Evolutionary conservation across 1,139 yeast species (phyloP), one percentile per base, ranked within the genome.

Genomic region (Kodamaea arcana): DNA sequence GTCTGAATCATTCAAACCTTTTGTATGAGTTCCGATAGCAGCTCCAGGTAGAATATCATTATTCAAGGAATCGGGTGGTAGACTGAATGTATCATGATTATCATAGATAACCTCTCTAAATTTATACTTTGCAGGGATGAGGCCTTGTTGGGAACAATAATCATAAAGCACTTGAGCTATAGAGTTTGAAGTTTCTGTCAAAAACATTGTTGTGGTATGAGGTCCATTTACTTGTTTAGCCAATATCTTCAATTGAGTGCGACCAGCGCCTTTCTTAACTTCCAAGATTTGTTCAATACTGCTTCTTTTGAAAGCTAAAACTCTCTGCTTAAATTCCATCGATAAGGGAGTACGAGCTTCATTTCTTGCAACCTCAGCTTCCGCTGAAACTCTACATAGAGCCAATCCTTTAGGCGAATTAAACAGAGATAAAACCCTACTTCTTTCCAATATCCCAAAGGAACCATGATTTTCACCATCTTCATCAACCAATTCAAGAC

Each of bases 381-480:
- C 54, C 16, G 61, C 62, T 3, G 51, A 41, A 3, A 78, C 78
- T 40, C 54, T 59, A 40, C 82, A 72, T 7, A 83, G 50, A 0
- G 83, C 85, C 33, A 83, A 67, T 39, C 80, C 88, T 41, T 70
- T 76, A n/a, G 83, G 82, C 37, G 56, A 58, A 31, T 82, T 81
- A 48, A 82, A 78, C 0, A 84, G 72, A 3, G 73, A 59, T 24
- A 82, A 60, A 4, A 59, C 44, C 36, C 83, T 65, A 0, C 71
- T 63, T 44, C 90, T 61, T 32, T 77, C 83, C 35, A 83, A 60
- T 3, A 80, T 68, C 3, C 92, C 92, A 62, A 83, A 83, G 17
- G 82, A 75, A 21, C 82, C 85, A 46, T 80, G 82, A n/a, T 79
- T 75, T 37, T 83, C 88, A 6, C 92, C 92, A 51, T 82, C 90